Evolutionary conservation across 805 yeast genomes (phyloP).

Genomic region (Candida yuanshanica): DNA sequence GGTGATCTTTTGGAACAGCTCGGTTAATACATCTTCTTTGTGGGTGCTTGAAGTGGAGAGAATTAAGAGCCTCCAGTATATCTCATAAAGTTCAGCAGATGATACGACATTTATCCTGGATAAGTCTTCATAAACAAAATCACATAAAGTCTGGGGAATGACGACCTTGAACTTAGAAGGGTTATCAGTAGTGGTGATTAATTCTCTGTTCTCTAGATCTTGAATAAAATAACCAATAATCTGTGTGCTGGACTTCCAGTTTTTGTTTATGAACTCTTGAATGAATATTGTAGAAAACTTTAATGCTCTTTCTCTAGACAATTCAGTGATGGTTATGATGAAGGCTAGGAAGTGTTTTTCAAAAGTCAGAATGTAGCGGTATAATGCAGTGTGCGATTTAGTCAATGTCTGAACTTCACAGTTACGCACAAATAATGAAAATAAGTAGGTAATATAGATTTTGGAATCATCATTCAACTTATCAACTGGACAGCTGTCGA

Average conservation of each 20-base stretch:
- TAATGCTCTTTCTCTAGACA: slow-evolving; percentile 39
- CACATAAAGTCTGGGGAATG: slow-evolving; percentile 15
- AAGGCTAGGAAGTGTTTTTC: slow-evolving; percentile 38
- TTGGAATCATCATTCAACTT: slow-evolving; percentile 3
- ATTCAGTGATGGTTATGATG: slow-evolving; percentile 37
- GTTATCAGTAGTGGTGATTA: slow-evolving; percentile 14
- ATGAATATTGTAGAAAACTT: slow-evolving; percentile 39
- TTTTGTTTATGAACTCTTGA: slow-evolving; percentile 40
- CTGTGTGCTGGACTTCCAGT: slow-evolving; percentile 33
- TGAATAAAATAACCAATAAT: slow-evolving; percentile 39
- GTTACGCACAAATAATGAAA: slow-evolving; percentile 50
- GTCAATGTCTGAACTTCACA: slow-evolving; percentile 43
- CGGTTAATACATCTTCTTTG: slow-evolving; percentile 13
- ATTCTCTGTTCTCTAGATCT: slow-evolving; percentile 26
- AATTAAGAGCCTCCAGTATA: slow-evolving; percentile 48
- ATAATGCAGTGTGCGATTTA: slow-evolving; percentile 38
- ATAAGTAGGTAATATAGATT: slow-evolving; percentile 35
- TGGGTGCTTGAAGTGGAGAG: slow-evolving; percentile 29
- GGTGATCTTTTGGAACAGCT: slow-evolving; percentile 2
- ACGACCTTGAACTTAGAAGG: slow-evolving; percentile 8
- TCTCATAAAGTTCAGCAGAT: slow-evolving; percentile 26
- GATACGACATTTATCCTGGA: slow-evolving; percentile 2
- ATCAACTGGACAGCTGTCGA: slow-evolving; percentile 1
- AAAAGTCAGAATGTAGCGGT: slow-evolving; percentile 33
- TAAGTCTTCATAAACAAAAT: slow-evolving; percentile 8